Conservation (phyloP, 2,329 filamentous ascomycete species). For the Polychaeton citri region DNA sequence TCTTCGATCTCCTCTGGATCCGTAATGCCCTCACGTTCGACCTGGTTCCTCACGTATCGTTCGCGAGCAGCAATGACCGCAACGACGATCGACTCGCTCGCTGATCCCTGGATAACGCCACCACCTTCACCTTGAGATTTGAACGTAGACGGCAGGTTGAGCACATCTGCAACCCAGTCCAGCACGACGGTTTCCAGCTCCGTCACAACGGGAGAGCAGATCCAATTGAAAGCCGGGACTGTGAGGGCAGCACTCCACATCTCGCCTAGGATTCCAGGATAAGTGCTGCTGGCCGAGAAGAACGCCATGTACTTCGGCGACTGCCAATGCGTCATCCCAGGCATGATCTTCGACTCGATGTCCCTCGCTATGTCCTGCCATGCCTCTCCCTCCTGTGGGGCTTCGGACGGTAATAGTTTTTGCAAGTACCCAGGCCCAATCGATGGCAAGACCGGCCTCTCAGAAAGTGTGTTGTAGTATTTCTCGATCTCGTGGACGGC, state of each 20-base stretch:
- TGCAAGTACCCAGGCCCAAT: constrained; percentile 78
- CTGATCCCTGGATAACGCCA: constrained; percentile 87
- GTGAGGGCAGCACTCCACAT: constrained; percentile 84
- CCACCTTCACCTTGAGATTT: constrained; percentile 64
- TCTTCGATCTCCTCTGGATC: constrained; percentile 51
- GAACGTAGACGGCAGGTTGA: constrained; percentile 61
- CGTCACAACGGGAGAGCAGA: constrained; percentile 82
- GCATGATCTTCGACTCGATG: constrained; percentile 74
- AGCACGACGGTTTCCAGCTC: constrained; percentile 87
- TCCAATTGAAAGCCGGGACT: constrained; percentile 91
- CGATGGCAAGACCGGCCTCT: constrained; percentile 59
- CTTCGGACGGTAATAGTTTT: constrained; percentile 56
- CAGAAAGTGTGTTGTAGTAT: constrained; percentile 66
- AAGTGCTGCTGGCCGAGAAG: constrained; percentile 73
- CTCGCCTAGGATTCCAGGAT: constrained; percentile 77
- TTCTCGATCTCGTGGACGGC: constrained; percentile 74
- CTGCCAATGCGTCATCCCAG: constrained; percentile 89
- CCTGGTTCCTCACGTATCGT: constrained; percentile 53
- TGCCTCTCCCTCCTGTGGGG: constrained; percentile 53
- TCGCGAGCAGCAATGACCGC: constrained; percentile 81
- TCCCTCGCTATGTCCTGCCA: constrained; percentile 74
- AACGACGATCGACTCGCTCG: constrained; percentile 75
- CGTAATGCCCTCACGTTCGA: constrained; percentile 33
- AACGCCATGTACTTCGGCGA: constrained; percentile 93
- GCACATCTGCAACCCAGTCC: constrained; percentile 74